phyloP scores from a whole-genome alignment of 192 early-diverging fungal genomes.

The Linnemannia zychae region DNA sequence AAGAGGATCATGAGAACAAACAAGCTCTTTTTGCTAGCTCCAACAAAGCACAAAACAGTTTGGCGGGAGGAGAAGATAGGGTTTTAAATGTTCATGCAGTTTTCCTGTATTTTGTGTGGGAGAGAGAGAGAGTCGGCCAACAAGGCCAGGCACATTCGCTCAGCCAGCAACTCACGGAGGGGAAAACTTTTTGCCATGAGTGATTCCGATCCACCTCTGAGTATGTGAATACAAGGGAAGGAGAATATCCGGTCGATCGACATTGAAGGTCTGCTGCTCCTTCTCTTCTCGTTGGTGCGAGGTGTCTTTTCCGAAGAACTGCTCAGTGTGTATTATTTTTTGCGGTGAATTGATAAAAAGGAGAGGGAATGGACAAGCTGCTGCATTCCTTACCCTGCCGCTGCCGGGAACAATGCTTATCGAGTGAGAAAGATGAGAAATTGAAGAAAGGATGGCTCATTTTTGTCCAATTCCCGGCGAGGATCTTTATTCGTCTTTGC shows the following conservation, averaged over 20 bases:
- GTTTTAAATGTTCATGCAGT: background rate
- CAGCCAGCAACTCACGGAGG: background rate
- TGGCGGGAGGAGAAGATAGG: background rate
- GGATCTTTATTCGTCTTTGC: slow-evolving; percentile 4
- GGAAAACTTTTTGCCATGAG: slow-evolving; percentile 1
- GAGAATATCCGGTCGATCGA: background rate
- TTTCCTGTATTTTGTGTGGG: background rate
- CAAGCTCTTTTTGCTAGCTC: background rate
- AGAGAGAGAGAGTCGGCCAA: background rate
- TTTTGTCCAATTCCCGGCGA: slow-evolving; percentile 4
- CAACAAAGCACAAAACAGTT: background rate
- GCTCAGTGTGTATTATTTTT: too few relatives aligned
- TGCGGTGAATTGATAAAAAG: too few relatives aligned
- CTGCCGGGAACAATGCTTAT: background rate
- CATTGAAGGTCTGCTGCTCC: too few relatives aligned
- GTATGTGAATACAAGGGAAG: background rate
- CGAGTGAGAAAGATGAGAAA: background rate
- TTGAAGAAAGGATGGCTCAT: background rate
- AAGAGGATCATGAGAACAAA: background rate
- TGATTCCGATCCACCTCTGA: background rate
- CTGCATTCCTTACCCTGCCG: background rate
- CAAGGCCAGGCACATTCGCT: too few relatives aligned
- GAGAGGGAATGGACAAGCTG: background rate
- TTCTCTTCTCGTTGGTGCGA: too few relatives aligned
- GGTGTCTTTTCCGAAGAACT: too few relatives aligned